Evolutionary conservation across 371 early-diverging fungal species (phyloP), one percentile per base, ranked within the genome.

Genomic region (Syncephalastrum contaminatum): DNA sequence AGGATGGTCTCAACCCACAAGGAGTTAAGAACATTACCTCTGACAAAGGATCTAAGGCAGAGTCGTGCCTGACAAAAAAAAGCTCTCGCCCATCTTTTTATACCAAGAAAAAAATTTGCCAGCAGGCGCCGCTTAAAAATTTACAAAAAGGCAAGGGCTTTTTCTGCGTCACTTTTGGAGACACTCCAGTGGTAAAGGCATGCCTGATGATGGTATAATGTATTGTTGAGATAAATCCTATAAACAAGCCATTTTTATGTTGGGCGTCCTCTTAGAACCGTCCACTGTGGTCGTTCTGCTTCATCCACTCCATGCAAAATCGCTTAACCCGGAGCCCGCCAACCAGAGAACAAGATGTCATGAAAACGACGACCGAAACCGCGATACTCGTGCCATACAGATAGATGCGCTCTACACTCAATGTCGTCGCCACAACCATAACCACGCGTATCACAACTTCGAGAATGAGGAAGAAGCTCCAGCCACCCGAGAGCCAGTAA

Each of bases 41-140:
- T 72, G 72, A 69, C 69, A 72, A 69, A 72, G 72, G 72, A 72
- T 72, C 72, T 72, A 72, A 72, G 72, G 72, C 69, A 72, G 64
- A 72, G 64, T 66, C 69, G 52, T 45, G 53, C 50, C 46, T 27
- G 36, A 60, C 43, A 52, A 53, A 45, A 53, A 21, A 39, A n/a
- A 16, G 7, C 10, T 8, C 36, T 30, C 10, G 36, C 36, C 12
- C 36, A 10, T 6, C 36, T 8, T 30, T 30, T 30, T 30, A 30
- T 30, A 30, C 10, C 36, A 30, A 30, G 25, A 30, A 30, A 30
- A 30, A 30, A 30, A 30, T 30, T 30, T 30, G 5, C 36, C 7
- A 8, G 2, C 36, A 10, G 10, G 7, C 36, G 0, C 36, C 36
- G 25, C 4, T 25, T 25, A 3, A 25, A 24, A 24, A 25, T 5